phyloP scores from a whole-genome alignment of 441 rosid species.

The Flueggea neowawraea region DNA sequence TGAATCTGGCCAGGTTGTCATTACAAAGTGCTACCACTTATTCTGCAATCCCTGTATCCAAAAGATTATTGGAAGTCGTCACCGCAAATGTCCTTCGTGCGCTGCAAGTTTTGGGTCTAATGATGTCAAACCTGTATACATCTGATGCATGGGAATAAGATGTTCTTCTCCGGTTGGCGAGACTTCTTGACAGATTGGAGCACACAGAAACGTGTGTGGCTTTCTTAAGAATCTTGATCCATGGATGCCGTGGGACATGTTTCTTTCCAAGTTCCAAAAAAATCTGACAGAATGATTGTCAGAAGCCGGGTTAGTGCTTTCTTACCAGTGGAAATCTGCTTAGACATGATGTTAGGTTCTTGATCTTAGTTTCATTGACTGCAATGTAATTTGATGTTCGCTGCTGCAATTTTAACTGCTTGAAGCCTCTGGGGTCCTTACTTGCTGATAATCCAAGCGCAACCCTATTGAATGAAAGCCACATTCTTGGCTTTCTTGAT shows the following conservation, averaged over 20 bases:
- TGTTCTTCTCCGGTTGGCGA: neutral
- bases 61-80: slow-evolving; percentile 70
- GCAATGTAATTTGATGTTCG: slow-evolving; percentile 18
- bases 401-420: slow-evolving; percentile 14
- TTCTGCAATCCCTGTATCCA: slow-evolving; percentile 92
- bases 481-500: neutral
- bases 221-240: slow-evolving; percentile 8
- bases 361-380: slow-evolving; percentile 16
- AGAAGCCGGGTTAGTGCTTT: slow-evolving; percentile 20
- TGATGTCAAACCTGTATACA: slow-evolving; percentile 89
- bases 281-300: neutral
- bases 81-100: slow-evolving; percentile 88
- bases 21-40: slow-evolving; percentile 93
- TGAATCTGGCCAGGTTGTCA: slow-evolving; percentile 62
- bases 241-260: slow-evolving; percentile 22
- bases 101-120: slow-evolving; percentile 80
- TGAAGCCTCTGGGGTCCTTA: slow-evolving; percentile 18
- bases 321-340: slow-evolving; percentile 15
- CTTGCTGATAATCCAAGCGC: slow-evolving; percentile 15
- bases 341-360: slow-evolving; percentile 20
- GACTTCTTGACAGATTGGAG: neutral
- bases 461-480: slow-evolving; percentile 12
- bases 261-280: slow-evolving; percentile 3
- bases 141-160: slow-evolving; percentile 16
- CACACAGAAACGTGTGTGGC: neutral